Conservation (phyloP, 2,329 filamentous ascomycete species). For the Fragosphaeria purpurea region DNA sequence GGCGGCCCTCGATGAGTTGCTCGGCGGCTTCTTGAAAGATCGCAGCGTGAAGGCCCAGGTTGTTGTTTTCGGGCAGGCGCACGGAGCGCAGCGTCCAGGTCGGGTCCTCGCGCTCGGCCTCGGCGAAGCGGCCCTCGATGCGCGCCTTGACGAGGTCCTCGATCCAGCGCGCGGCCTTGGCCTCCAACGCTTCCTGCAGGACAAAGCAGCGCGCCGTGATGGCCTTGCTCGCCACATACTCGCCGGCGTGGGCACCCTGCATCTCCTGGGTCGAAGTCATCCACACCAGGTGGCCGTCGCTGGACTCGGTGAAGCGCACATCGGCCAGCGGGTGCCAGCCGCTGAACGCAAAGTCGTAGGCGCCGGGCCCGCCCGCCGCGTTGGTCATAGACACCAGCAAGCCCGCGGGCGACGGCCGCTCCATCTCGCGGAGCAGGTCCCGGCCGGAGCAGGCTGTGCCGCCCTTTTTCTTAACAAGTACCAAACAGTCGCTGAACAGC, state of each 20-base stretch:
- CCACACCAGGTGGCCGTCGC: conserved; percentile 55
- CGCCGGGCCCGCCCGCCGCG: conserved; percentile 47
- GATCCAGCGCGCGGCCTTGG: conserved; percentile 62
- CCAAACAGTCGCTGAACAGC: conserved; percentile 72
- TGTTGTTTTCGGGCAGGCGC: conserved; percentile 49
- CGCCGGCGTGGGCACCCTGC: conserved; percentile 41
- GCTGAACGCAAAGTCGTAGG: conserved; percentile 64
- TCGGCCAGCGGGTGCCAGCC: conserved; percentile 62
- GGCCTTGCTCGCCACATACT: conserved; percentile 37
- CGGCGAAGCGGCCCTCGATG: conserved; percentile 75
- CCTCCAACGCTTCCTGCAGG: conserved; percentile 66
- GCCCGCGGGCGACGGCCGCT: conserved; percentile 61
- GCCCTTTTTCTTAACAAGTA: conserved; percentile 63
- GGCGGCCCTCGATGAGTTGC: conserved; percentile 52
- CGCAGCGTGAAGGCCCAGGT: conserved; percentile 52
- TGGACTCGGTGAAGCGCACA: conserved; percentile 63
- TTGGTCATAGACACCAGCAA: conserved; percentile 55
- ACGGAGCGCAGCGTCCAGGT: conserved; percentile 71
- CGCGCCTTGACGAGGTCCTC: conserved; percentile 83
- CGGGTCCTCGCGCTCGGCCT: conserved; percentile 69
- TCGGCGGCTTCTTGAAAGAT: conserved; percentile 62
- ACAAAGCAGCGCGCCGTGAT: conserved; percentile 58
- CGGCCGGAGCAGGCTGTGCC: conserved; percentile 58
- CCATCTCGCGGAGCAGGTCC: conserved; percentile 72
- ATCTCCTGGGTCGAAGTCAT: conserved; percentile 56